Evolutionary conservation across 2,329 filamentous ascomycete species (phyloP), one percentile per base, ranked within the genome.

Genomic region (Phoma sp.): DNA sequence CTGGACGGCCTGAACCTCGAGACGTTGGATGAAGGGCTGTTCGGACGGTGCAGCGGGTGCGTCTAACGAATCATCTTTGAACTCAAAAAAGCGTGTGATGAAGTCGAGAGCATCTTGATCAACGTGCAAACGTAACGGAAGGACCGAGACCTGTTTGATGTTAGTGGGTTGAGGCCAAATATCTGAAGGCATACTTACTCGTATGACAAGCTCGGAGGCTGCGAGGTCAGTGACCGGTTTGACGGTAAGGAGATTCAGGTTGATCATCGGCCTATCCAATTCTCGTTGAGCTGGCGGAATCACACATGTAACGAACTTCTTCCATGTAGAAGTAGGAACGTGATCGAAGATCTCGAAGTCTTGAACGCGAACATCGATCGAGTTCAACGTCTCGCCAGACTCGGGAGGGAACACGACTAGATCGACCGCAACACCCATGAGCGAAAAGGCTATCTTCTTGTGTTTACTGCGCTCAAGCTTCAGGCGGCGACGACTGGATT

Each of bases 101-200:
- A 99, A 99, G 72, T 99, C 95, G 4, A 99, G 83, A 1, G 95
- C 93, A 75, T 99, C 95, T 75, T 99, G 95, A 68, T 99, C 95
- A 28, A 99, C 93, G 71, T 99, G 95, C 1, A 99, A 81, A 36
- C 95, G 87, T 23, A 99, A 79, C 1, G 95, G 95, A 25, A 98
- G 81, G 15, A 99, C 74, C 1, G 86, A 89, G 12, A 86, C 84
- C 79, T 71, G 25, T 10, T 1, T 11, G 3, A 10, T 12, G 25
- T 62, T 57, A 58, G 59, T 33, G 56, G 38, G 38, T 29, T 15
- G 15, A 5, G 34, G 17, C 6, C 10, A 3, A 6, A 50, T 4
- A 2, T 14, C 32, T 51, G 6, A 32, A 7, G 17, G 67, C 14
- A 97, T 74, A 1, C 86, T 89, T 18, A 85, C 84, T 66, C 89